Conservation (phyloP, 2,329 filamentous ascomycete species). For the Dactylellina drechsleri region DNA sequence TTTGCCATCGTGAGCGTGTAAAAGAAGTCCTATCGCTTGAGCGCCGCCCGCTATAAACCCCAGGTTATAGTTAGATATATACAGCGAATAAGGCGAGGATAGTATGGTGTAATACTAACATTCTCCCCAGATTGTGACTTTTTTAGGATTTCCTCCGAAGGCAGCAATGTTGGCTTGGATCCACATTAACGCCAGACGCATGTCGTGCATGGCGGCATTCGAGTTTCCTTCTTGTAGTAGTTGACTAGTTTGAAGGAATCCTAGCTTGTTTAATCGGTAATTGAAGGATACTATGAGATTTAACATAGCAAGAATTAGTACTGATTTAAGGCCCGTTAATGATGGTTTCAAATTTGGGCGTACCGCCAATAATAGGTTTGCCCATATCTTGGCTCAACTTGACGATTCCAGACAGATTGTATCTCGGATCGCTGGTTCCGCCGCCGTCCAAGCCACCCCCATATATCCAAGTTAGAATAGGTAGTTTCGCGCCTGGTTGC, state of each 20-base stretch:
- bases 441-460: conserved; percentile 64
- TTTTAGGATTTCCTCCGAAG: conserved; percentile 70
- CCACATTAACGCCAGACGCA: conserved; percentile 70
- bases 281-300: conserved; percentile 64
- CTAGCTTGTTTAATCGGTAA: conserved; percentile 67
- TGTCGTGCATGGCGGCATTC: conserved; percentile 74
- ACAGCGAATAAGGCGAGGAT: conserved; percentile 56
- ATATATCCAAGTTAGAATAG: conserved; percentile 60
- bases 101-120: conserved; percentile 64
- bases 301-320: not conserved
- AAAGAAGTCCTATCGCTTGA: conserved; percentile 65
- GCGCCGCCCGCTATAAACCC: conserved; percentile 65
- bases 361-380: conserved; percentile 66
- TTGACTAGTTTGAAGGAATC: conserved; percentile 66
- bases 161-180: conserved; percentile 69
- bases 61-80: too few species aligned
- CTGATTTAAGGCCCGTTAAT: not conserved
- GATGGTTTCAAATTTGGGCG: not conserved
- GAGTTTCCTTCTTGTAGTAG: conserved; percentile 63
- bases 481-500: conserved; percentile 48
- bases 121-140: conserved; percentile 73
- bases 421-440: conserved; percentile 67
- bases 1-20: conserved; percentile 67
- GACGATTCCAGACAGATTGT: conserved; percentile 72
- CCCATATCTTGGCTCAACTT: conserved; percentile 66